Evolutionary conservation across 2,329 filamentous ascomycete genomes (phyloP), one percentile per base, ranked within the genome.

Genomic region (Aspergillus sojae): DNA sequence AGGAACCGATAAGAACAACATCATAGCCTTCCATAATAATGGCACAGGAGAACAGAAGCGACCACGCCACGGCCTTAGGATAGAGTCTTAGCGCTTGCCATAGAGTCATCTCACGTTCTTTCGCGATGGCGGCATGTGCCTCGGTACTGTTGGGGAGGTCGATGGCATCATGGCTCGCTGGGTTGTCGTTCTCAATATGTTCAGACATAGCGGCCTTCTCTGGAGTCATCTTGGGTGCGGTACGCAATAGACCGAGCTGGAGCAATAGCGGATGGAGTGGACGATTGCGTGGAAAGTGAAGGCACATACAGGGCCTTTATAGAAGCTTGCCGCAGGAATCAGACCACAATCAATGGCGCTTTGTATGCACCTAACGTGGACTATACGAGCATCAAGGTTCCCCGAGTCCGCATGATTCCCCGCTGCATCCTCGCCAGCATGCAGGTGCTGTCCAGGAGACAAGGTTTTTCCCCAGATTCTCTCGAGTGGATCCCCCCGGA

Each of bases 11-110:
- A 23, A 80, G 71, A 7, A 71, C 68, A 7, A 73, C 70, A 58
- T 80, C 77, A 65, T 75, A 79, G 4, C 77, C 78, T 64, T 79
- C 78, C 78, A 80, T 80, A 50, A 78, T 68, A 41, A 80, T 70
- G 34, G 70, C 70, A 0, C 72, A 72, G 7, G 76, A 78, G 11
- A 79, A 61, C 2, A 79, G 59, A 53, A 78, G 60, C 2, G 74
- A 75, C 77, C 77, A 80, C 12, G 63, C 71, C 14, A 78, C 70
- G 6, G 77, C 75, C 56, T 75, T 72, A 5, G 71, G 75, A 48
- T 71, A 73, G 11, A 64, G 57, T 55, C 58, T 61, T 21, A 72
- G 23, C 43, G 68, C 72, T 61, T 77, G 64, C 52, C 65, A 62
- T 3, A 77, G 61, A 23, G 70, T 74, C 74, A 77, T 76, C 36